Conservation (phyloP, 441 rosid genomes). For the Jatropha podagrica region DNA sequence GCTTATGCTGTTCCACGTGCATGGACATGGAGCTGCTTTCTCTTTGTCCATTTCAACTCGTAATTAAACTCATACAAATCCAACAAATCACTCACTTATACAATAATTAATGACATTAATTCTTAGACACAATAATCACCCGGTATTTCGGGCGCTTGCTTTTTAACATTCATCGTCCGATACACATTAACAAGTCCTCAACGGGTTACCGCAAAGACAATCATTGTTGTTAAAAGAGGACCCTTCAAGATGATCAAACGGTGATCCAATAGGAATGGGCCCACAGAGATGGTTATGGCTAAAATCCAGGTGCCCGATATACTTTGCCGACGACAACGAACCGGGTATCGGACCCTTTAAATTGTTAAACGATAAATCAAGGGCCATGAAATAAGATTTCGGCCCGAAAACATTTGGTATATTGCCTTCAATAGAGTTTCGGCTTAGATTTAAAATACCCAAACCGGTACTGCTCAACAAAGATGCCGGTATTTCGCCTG, state of each 20-base stretch:
- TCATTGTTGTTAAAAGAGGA: constrained; percentile 66
- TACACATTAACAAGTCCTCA: constrained; percentile 18
- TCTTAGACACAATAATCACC: not conserved
- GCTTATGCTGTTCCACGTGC: constrained; percentile 23
- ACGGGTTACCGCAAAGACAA: constrained; percentile 33
- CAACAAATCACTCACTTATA: not conserved
- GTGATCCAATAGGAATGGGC: constrained; percentile 65
- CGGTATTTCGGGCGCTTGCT: not conserved
- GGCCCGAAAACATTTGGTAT: constrained; percentile 79
- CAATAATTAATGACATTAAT: not conserved
- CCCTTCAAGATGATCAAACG: constrained; percentile 67
- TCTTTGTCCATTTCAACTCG: constrained; percentile 10
- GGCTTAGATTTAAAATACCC: constrained; percentile 69
- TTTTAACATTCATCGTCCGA: not conserved
- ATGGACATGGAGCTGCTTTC: constrained; percentile 18
- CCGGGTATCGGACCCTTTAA: constrained; percentile 63
- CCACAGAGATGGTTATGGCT: constrained; percentile 91
- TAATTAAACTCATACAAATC: not conserved
- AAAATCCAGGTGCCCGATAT: constrained; percentile 73
- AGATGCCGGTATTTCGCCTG: constrained; percentile 57
- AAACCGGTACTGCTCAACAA: constrained; percentile 53
- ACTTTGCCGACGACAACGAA: constrained; percentile 53
- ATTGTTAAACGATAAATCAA: constrained; percentile 67
- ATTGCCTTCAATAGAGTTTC: constrained; percentile 62
- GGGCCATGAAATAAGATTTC: constrained; percentile 61